Evolutionary conservation across 345 rosid genomes (phyloP), one percentile per base, ranked within the genome.

Genomic region (Eucalyptus tenuipes): DNA sequence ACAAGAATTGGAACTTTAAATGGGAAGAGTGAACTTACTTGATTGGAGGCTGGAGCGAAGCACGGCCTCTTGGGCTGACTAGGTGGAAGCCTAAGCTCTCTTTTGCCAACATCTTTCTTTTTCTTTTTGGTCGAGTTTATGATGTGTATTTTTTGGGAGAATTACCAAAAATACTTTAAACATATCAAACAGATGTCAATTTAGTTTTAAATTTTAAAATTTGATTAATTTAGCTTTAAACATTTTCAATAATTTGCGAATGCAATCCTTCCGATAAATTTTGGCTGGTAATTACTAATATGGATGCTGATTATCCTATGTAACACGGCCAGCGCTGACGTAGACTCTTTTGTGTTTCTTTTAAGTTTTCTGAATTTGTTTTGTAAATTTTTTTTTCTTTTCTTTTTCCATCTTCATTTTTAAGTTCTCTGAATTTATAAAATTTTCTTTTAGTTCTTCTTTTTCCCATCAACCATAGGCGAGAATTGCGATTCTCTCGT

Each of bases 261-360:
- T 53, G 5, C 3, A 53, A 0, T 53, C 11, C 25, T 20, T 53
- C 27, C 2, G 0, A 53, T 53, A 53, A 20, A 53, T 53, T 0
- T 0, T 20, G 25, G 27, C 27, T 18, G 20, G 0, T 53, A 53
- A 53, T 20, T 8, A 20, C 0, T 53, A 20, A 53, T 0, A 1
- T 53, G 1, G 5, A 53, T 53, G 10, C 0, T 2, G 1, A 53
- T 53, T 53, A 20, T 53, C 5, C 5, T 53, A 53, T 1, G 0
- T 7, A 20, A 0, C 5, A 53, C 0, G 4, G 10, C 57, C 0
- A 52, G 0, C 2, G 3, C 0, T 7, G 0, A 20, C 0, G 0
- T 53, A 20, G 4, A 0, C 25, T 18, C 1, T 53, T 53, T 8
- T 53, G 11, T 20, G 10, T 53, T 53, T 53, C 59, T 20, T 53